Conservation (phyloP, 352 stramenopile species). For the Phytophthora ohioensis region DNA sequence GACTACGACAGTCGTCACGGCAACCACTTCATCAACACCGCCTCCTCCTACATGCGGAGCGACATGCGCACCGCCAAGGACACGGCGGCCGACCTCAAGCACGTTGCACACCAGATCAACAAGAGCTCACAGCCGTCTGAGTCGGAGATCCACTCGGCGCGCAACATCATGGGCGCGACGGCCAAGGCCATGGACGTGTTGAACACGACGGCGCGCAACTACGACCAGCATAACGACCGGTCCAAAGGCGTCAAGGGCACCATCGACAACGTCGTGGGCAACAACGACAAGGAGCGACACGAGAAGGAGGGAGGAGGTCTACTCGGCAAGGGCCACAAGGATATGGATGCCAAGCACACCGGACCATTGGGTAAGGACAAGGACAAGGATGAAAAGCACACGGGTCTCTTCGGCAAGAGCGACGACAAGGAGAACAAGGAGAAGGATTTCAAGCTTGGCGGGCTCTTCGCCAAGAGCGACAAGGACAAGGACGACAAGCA, state of each 20-base stretch:
- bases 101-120: slow-evolving; percentile 27
- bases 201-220: slow-evolving; percentile 29
- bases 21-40: slow-evolving; percentile 33
- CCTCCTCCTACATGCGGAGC: slow-evolving; percentile 26
- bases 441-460: slow-evolving; percentile 15
- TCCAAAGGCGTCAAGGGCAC: slow-evolving; percentile 28
- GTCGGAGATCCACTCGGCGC: slow-evolving; percentile 18
- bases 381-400: slow-evolving; percentile 16
- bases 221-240: slow-evolving; percentile 30
- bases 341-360: slow-evolving; percentile 9
- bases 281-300: slow-evolving; percentile 28
- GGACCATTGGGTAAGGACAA: slow-evolving; percentile 17
- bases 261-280: slow-evolving; percentile 26
- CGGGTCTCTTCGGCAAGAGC: slow-evolving; percentile 8
- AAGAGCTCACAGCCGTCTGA: slow-evolving; percentile 17
- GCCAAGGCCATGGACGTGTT: slow-evolving; percentile 30
- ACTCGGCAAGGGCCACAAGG: slow-evolving; percentile 3
- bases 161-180: slow-evolving; percentile 25
- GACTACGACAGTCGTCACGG: slow-evolving; percentile 31
- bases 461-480: slow-evolving; percentile 18
- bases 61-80: slow-evolving; percentile 32
- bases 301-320: slow-evolving; percentile 17
- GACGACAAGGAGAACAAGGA: slow-evolving; percentile 21
- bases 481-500: slow-evolving; percentile 14
- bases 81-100: slow-evolving; percentile 26